Conservation (phyloP, 345 rosid species). For the Melaleuca alternifolia region DNA sequence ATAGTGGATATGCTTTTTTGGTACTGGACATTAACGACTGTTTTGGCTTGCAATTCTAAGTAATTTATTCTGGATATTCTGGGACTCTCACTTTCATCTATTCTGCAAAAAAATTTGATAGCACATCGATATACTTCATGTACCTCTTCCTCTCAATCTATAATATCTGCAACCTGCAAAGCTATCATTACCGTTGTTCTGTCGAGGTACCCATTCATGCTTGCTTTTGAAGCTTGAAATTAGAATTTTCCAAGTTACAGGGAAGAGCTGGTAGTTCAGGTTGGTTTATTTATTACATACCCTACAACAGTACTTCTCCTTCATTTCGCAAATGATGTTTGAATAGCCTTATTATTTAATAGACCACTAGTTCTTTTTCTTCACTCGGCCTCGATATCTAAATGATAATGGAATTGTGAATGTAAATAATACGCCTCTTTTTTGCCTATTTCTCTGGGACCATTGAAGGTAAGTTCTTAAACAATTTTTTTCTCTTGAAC, state of each 20-base stretch:
- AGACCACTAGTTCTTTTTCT: neutral
- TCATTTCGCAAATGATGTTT: neutral
- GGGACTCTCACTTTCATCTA: neutral
- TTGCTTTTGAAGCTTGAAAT: neutral
- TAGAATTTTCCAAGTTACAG: neutral
- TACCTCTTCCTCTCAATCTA: neutral
- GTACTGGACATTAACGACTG: neutral
- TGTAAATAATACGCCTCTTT: neutral
- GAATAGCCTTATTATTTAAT: neutral
- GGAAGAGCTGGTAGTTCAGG: neutral
- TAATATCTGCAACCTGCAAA: neutral
- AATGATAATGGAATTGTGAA: neutral
- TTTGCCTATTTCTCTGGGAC: neutral
- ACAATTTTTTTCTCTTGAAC: neutral
- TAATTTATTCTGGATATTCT: neutral
- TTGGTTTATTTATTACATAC: neutral
- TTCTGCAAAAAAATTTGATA: neutral
- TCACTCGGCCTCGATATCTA: neutral
- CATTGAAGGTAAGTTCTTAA: neutral
- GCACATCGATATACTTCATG: neutral
- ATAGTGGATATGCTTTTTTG: neutral
- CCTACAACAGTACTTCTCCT: neutral
- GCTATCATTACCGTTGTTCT: neutral
- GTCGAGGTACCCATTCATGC: neutral
- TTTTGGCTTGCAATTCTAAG: neutral